Percentiles rank a stretch among this genome's conserved stretches.
Conservation (phyloP, 139 green algal genomes). For the Desmodesmus armatus region DNA sequence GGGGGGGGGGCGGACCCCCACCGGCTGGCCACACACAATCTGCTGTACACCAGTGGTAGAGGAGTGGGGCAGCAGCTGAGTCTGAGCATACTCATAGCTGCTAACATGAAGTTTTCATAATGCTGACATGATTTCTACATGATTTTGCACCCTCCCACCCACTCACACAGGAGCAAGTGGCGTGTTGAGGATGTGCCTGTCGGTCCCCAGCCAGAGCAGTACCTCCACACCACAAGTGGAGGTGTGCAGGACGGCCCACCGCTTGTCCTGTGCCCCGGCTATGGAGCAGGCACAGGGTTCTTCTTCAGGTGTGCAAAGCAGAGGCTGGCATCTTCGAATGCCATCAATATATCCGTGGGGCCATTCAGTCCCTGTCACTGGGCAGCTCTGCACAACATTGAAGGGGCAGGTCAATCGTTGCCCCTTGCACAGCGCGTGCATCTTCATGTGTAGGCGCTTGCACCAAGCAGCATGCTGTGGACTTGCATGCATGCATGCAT, state of each 20-base stretch:
- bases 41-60: background rate
- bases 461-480: too few species aligned
- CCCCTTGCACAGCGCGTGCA: too few species aligned
- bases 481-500: too few species aligned
- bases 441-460: too few species aligned
- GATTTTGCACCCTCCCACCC: background rate
- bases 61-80: background rate
- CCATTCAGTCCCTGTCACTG: too few species aligned
- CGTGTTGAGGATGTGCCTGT: constrained; percentile 52
- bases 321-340: background rate
- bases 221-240: constrained; percentile 73
- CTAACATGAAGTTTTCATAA: background rate
- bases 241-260: constrained; percentile 34
- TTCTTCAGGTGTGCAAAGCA: constrained; percentile 52
- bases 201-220: constrained; percentile 64
- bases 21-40: background rate
- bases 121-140: background rate
- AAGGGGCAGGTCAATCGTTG: too few species aligned
- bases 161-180: constrained; percentile 45
- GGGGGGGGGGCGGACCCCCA: too few species aligned
- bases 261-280: constrained; percentile 82
- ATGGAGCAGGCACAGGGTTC: constrained; percentile 78
- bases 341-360: too few species aligned
- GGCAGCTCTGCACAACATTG: too few species aligned
- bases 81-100: background rate